A percentile compares a stretch with the other conserved stretches of the same genome.
phyloP scores from a whole-genome alignment of 352 stramenopile species.

The Phytophthora sansomeana region DNA sequence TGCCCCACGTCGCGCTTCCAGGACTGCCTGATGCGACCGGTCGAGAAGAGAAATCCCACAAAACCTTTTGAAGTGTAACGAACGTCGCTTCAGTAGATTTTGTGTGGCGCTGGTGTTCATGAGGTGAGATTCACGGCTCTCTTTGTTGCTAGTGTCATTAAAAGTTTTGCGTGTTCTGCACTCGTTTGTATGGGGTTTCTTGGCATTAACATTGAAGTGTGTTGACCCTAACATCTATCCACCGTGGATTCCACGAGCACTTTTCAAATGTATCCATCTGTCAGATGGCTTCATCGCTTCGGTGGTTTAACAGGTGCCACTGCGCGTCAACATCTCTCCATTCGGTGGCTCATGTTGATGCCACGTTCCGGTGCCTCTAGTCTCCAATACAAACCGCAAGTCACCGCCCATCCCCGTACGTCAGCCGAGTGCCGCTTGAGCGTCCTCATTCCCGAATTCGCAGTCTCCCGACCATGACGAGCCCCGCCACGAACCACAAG shows the following conservation, averaged over 20 bases:
- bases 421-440: constrained; percentile 2
- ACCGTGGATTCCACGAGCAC: too few relatives aligned
- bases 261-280: too few relatives aligned
- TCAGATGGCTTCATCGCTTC: not conserved
- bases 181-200: too few relatives aligned
- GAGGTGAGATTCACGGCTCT: too few relatives aligned
- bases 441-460: constrained; percentile 33
- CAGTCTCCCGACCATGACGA: constrained; percentile 2
- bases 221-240: too few relatives aligned
- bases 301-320: not conserved
- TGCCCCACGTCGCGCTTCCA: constrained; percentile 33
- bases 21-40: constrained; percentile 27
- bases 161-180: too few relatives aligned
- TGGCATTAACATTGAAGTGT: too few relatives aligned
- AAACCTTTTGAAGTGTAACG: constrained; percentile 19
- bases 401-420: constrained; percentile 5
- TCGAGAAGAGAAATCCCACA: constrained; percentile 18
- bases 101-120: constrained; percentile 10
- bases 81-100: constrained; percentile 16
- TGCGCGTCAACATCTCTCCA: constrained; percentile 29
- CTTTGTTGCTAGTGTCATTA: too few relatives aligned
- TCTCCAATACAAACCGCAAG: constrained; percentile 14
- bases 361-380: constrained; percentile 26
- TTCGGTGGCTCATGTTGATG: constrained; percentile 34
- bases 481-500: constrained; percentile 11